Percentiles rank a stretch among this genome's conserved stretches.
These are phyloP conservation scores for Lasiosphaeria ovina DNA, from an alignment of 495 filamentous ascomycete genomes.

Conservation along the genomic window DNA sequence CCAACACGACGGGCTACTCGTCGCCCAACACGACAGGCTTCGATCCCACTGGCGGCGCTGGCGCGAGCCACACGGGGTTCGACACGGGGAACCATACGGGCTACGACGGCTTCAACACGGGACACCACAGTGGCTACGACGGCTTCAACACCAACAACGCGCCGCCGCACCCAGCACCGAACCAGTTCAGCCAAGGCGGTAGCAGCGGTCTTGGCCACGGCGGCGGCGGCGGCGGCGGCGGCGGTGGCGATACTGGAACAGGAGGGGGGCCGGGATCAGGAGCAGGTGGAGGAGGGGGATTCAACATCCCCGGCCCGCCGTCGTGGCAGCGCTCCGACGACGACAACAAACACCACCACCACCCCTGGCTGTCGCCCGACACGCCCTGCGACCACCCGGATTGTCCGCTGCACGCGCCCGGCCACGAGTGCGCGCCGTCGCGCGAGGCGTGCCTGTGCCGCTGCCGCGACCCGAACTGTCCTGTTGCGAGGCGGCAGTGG, in stretches of 20 bases:
- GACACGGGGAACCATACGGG: constrained; percentile 2
- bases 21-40: neutral
- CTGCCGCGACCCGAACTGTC: neutral
- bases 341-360: constrained; percentile 20
- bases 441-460: neutral
- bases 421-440: constrained; percentile 12
- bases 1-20: constrained; percentile 4
- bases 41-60: neutral
- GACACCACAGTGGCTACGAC: neutral
- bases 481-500: neutral
- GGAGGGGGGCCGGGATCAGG: neutral
- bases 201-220: neutral
- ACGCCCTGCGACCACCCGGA: constrained; percentile 19
- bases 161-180: neutral
- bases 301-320: constrained; percentile 13
- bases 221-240: constrained; percentile 2
- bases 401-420: constrained; percentile 14
- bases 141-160: neutral
- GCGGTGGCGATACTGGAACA: neutral
- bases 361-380: constrained; percentile 20
- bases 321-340: neutral
- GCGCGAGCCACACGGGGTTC: constrained; percentile 6
- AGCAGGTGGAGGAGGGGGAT: constrained; percentile 1
- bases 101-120: neutral
- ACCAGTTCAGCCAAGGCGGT: too few relatives aligned